phyloP scores from a whole-genome alignment of 179 eudicot genomes.

The Amaranthus tricolor region DNA sequence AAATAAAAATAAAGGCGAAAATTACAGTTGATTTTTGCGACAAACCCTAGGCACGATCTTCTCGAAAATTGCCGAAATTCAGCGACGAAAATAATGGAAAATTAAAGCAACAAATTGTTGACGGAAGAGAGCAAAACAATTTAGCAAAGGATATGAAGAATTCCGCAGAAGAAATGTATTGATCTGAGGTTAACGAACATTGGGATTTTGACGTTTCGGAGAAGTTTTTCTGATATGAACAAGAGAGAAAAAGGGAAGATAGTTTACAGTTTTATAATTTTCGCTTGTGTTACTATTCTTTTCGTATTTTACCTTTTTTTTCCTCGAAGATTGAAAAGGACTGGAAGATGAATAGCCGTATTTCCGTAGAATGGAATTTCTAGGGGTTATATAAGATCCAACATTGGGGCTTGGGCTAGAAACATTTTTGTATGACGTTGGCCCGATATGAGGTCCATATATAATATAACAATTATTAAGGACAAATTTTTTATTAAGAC shows the following conservation, averaged over 20 bases:
- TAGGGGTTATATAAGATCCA: too few relatives aligned
- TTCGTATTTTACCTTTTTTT: neutral
- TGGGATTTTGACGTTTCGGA: conserved; percentile 5
- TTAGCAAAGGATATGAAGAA: neutral
- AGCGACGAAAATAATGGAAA: conserved; percentile 1
- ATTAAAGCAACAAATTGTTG: neutral
- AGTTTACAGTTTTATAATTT: conserved; percentile 13
- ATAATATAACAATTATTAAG: too few relatives aligned
- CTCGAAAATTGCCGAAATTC: neutral
- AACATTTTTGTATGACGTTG: too few relatives aligned
- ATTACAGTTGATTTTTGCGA: neutral
- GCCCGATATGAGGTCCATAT: too few relatives aligned
- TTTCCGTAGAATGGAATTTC: too few relatives aligned
- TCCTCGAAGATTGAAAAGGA: neutral
- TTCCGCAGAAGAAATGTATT: neutral
- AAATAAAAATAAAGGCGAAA: neutral
- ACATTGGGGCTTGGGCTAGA: too few relatives aligned
- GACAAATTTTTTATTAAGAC: too few relatives aligned
- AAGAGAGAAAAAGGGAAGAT: neutral
- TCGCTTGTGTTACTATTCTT: neutral
- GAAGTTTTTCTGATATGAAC: neutral
- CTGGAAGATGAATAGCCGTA: too few relatives aligned
- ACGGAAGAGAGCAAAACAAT: conserved; percentile 8
- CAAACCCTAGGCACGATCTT: conserved; percentile 8
- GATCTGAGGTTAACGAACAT: neutral